Evolutionary conservation across 495 filamentous ascomycete genomes (phyloP).

Genomic region (Aspergillus wentii): DNA sequence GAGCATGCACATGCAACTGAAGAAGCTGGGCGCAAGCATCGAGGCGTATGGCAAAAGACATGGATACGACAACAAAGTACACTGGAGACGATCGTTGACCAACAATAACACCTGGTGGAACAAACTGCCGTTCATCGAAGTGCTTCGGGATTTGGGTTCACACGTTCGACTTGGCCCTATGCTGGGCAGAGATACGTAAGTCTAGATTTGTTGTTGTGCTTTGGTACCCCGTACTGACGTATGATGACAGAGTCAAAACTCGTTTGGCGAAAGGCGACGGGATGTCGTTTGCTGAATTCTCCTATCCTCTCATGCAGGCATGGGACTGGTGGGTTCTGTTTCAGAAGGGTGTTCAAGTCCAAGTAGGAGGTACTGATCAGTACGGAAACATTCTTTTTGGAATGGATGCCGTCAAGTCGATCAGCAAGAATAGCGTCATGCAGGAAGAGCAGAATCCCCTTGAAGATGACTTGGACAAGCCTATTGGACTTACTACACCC

Average conservation of each 20-base stretch:
- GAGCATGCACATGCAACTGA: slow-evolving; percentile 76
- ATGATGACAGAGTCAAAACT: slow-evolving; percentile 66
- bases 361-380: slow-evolving; percentile 94
- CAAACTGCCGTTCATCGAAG: slow-evolving; percentile 59
- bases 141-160: slow-evolving; percentile 65
- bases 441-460: slow-evolving; percentile 22
- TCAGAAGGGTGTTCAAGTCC: slow-evolving; percentile 60
- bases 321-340: slow-evolving; percentile 95
- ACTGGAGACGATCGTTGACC: slow-evolving; percentile 58
- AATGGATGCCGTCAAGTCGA: slow-evolving; percentile 73
- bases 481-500: slow-evolving; percentile 84
- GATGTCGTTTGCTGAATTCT: slow-evolving; percentile 91
- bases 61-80: slow-evolving; percentile 56
- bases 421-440: slow-evolving; percentile 47
- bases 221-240: not conserved
- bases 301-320: slow-evolving; percentile 89
- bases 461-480: slow-evolving; percentile 36
- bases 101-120: slow-evolving; percentile 86
- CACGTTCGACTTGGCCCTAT: slow-evolving; percentile 76
- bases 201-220: slow-evolving; percentile 9
- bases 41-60: slow-evolving; percentile 53
- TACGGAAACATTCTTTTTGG: slow-evolving; percentile 94
- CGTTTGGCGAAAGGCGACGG: slow-evolving; percentile 77
- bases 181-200: slow-evolving; percentile 86
- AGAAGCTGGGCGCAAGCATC: slow-evolving; percentile 69